Base-by-base conservation (phyloP, 768 basidiomycete species). In the Psilocybe cyanescens region DNA sequence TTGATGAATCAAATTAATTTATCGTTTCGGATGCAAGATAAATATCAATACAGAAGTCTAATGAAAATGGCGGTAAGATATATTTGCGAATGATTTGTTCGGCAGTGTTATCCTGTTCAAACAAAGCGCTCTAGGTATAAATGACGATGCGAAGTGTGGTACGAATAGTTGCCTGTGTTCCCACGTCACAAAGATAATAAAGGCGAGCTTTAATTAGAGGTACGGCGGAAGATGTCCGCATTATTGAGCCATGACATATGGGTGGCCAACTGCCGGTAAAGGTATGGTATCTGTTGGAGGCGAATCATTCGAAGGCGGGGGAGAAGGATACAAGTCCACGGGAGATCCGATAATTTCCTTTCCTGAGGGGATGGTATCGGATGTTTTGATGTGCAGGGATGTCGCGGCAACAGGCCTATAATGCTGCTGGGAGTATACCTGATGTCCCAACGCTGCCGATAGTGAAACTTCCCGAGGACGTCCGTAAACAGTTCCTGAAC, bases 261-360 rank as follows among this genome's bases (percentile, higher is more conserved):
- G 33, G 29, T 62, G 60, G 8, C 35, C 39, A 14, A 57, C 35
- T 17, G 56, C 12, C 30, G 72, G 70, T 16, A 73, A 59, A 12
- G 71, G 68, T 55, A 71, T 67, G 14, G 65, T 68, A 35, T 72
- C 64, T 17, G 69, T 69, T n/a, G 73, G 68, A 3, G 76, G 77
- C 11, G 77, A 78, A 59, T 74, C 72, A 31, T 71, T 56, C 3
- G 76, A 77, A 17, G 73, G 75, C 54, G 83, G 84, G 1, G 82
- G 83, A 0, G 83, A 83, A 17, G 84, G 84, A 68, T 85, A 85
- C 14, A 79, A 74, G 35, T 76, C 76, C n/a, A 67, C 67, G 6
- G 78, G 76, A 47, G 73, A 73, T 37, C 58, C 63, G 33, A 62
- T 58, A 44, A 55, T 65, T 48, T 70, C 67, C 49, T 69, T 63